Evolutionary conservation across 1,284 basidiomycete species (phyloP), one percentile per base, ranked within the genome.

Genomic region (Leccinum subspadiceum): DNA sequence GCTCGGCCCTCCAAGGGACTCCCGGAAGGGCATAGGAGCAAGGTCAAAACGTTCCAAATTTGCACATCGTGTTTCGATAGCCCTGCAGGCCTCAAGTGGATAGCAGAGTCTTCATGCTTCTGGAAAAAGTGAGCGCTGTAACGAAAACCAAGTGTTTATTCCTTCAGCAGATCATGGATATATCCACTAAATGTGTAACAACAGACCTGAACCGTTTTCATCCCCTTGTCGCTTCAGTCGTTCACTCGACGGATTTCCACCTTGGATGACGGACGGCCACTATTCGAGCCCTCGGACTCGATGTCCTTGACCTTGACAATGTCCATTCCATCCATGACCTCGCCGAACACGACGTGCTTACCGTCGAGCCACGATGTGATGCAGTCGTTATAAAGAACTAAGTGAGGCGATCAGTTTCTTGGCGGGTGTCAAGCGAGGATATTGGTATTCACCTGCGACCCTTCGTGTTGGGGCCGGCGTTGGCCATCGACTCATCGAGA

Each of bases 301-400:
- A 96, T 86, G 37, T 74, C 72, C 75, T 35, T 35, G 12, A 35
- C 10, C 33, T 85, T 88, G 56, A 96, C 92, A 39, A 95, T 69
- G 70, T 92, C 85, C 79, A 90, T 81, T 58, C 91, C 92, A 44
- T 88, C 83, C 15, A 90, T 84, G 49, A 91, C 89, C 70, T 90
- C 84, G n/a, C 92, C 93, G 66, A 94, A 94, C 9, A 93, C 90
- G 67, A 94, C 89, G 69, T 92, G 90, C 66, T 84, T 86, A 53
- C 82, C 85, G 64, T 95, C 89, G 13, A 94, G 82, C 90, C 93
- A 94, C 44, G 79, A 77, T 2, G 89, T 88, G 46, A 85, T 79
- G 87, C 85, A 9, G 94, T 96, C 39, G 94, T 96, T 75, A 96
- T 89, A 77, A 94, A 94, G 80, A 94, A 94, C 82, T 87, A 65